Base-by-base conservation (phyloP, 1,139 yeast genomes). In the Blastobotrys aristatus region DNA sequence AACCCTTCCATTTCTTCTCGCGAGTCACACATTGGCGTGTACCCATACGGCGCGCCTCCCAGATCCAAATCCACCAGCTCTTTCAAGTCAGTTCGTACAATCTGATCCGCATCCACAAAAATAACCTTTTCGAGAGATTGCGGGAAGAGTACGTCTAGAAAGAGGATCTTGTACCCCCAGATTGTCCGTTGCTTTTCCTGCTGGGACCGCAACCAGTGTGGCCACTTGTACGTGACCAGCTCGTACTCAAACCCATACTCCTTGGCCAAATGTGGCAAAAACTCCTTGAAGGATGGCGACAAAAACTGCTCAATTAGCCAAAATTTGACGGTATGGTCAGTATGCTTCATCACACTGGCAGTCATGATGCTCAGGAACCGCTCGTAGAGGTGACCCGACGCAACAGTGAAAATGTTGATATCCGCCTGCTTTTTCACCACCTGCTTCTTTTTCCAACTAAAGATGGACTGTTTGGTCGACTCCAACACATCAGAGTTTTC, bases 81-180 rank as follows among this genome's bases (percentile, higher is more conserved):
- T 50, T 72, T 68, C 73, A 88, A 66, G 59, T 88, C 95, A 0
- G 88, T 74, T 44, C 95, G 72, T 17, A 82, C 84, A 50, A 84
- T 77, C 62, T 82, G 90, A 60, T 84, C 95, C 2, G 96, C 87
- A 64, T 87, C 96, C 43, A 92, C 86, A 66, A 86, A 89, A 7
- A 92, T 80, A 1, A 92, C 80, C 51, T 82, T 82, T 2, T 82
- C 79, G 22, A 90, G 71, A 49, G 79, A 78, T 54, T 77, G 82
- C 0, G 98, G 97, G 64, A 92, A 88, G 46, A 92, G 64, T 0
- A 85, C 90, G 66, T 92, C 98, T 52, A 89, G 68, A 56, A 92
- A 89, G 45, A 92, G 68, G 37, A 89, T 83, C 63, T 90, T 90
- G 62, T 84, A 86, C 1, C 92, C 96, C 90, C 96, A 87, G 45